Evolutionary conservation across 192 early-diverging fungal species (phyloP), one percentile per base, ranked within the genome.

Genomic region (Backusella luteola): DNA sequence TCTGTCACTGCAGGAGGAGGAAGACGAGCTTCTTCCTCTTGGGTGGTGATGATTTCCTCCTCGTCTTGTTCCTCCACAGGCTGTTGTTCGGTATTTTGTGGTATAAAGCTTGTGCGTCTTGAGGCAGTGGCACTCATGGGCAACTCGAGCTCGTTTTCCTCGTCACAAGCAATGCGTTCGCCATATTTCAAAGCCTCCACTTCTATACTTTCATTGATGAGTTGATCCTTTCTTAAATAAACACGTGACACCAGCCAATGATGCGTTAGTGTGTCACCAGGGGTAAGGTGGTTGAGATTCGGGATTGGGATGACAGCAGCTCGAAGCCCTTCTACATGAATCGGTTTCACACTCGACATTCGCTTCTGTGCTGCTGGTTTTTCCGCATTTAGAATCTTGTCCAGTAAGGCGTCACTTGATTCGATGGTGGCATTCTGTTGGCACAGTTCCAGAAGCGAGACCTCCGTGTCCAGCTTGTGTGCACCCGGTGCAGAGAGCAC

Each of bases 201-300:
- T 53, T 82, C 86, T 17, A 84, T 77, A 71, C 86, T 87, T 56
- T 89, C 88, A 21, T 87, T 84, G 49, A 87, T 80, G 36, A 89
- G 67, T 41, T 89, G 88, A 67, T 86, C 83, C 35, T 89, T 86
- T 67, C 83, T 86, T n/a, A 89, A 79, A 79, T 84, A 89, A 29
- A 85, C 83, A 34, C 88, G 81, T 21, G 88, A 87, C 5, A 89
- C 78, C 3, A 89, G 38, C 88, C 88, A 89, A 76, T 89, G 88
- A 15, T 87, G 80, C 1, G 87, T 72, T 1, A 70, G 66, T n/a
- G 78, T 34, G 53, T 89, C 81, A 41, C 86, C 86, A 59, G 70
- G 21, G 6, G 77, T 78, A 12, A 87, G 36, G 23, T 52, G 42
- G 14, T 46, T 73, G 8, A 79, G 73, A 38, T 66, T 66, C 11